Base-by-base conservation (phyloP, 2,329 filamentous ascomycete genomes). In the Botrytis squamosa region DNA sequence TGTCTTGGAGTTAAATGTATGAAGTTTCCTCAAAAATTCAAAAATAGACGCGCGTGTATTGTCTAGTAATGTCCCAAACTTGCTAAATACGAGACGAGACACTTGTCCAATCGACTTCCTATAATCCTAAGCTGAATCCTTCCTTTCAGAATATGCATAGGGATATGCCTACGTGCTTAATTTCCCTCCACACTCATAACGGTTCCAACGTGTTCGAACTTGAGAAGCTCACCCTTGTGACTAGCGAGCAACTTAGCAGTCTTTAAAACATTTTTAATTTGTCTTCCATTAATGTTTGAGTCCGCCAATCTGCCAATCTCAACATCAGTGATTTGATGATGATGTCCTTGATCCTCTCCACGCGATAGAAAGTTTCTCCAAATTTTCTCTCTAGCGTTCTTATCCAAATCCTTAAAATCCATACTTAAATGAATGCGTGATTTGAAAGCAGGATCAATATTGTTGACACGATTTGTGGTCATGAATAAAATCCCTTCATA, bases 401-500 rank as follows among this genome's bases (percentile, higher is more conserved):
- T 40, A 16, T 75, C 73, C 3, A 81, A 75, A 36, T 74, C 68
- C 4, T 74, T 72, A 52, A 81, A 82, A 22, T 78, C 73, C 38
- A 82, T 76, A 0, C 74, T 74, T 33, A 81, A 60, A 65, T 83
- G 81, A 33, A 83, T 81, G 6, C 82, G 78, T 1, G 77, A 80
- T 42, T 82, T 75, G 72, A 83, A 81, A 1, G 82, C 82, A 1
- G 78, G 74, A 70, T 83, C 82, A 63, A 83, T 80, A 22, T 79
- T 76, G 1, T 77, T 76, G 12, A 82, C 77, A 7, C 80, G 77
- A 65, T 83, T 83, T 16, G 80, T 82, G 0, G 82, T 84, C 29
- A 84, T 75, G 70, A 84, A 83, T 1, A 84, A 73, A 42, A 84
- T 81, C 0, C 82, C 83, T 40, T 83, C 77, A 70, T 82, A 84